Evolutionary conservation across 2,329 filamentous ascomycete genomes (phyloP).

Genomic region (Bimuria novae-zelandiae): DNA sequence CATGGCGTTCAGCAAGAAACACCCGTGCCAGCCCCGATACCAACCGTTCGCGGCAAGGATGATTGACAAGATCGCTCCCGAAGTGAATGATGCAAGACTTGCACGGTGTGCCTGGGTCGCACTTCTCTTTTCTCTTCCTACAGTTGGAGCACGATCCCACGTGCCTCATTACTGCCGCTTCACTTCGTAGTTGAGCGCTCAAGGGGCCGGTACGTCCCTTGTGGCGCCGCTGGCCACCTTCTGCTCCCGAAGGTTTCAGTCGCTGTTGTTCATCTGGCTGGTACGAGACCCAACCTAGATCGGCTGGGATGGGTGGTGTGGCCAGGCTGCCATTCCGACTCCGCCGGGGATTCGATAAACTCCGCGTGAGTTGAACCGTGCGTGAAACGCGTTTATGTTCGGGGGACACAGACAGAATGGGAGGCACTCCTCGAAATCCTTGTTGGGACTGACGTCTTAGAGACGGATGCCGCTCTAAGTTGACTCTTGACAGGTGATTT

Average conservation of each 20-base stretch:
- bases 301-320: slow-evolving; percentile 35
- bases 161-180: slow-evolving; percentile 45
- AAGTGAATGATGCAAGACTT: slow-evolving; percentile 45
- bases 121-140: slow-evolving; percentile 43
- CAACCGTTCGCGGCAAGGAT: slow-evolving; percentile 42
- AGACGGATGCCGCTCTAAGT: slow-evolving; percentile 1
- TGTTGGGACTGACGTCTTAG: slow-evolving; percentile 19
- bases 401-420: slow-evolving; percentile 34
- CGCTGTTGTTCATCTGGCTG: slow-evolving; percentile 37
- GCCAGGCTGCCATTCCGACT: slow-evolving; percentile 20
- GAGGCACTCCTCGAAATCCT: slow-evolving; percentile 24
- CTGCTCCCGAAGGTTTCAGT: slow-evolving; percentile 35
- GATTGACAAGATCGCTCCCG: slow-evolving; percentile 41
- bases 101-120: slow-evolving; percentile 48
- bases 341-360: slow-evolving; percentile 29
- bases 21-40: slow-evolving; percentile 32
- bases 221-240: slow-evolving; percentile 30
- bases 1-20: slow-evolving; percentile 39
- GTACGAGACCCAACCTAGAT: slow-evolving; percentile 41
- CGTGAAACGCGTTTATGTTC: slow-evolving; percentile 25
- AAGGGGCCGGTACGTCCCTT: slow-evolving; percentile 41
- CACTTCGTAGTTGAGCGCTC: slow-evolving; percentile 37
- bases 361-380: slow-evolving; percentile 29
- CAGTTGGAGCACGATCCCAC: slow-evolving; percentile 44
- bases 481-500: neutral